Evolutionary conservation across 306 rosid species (phyloP).

Genomic region (Sechiopsis laciniata): DNA sequence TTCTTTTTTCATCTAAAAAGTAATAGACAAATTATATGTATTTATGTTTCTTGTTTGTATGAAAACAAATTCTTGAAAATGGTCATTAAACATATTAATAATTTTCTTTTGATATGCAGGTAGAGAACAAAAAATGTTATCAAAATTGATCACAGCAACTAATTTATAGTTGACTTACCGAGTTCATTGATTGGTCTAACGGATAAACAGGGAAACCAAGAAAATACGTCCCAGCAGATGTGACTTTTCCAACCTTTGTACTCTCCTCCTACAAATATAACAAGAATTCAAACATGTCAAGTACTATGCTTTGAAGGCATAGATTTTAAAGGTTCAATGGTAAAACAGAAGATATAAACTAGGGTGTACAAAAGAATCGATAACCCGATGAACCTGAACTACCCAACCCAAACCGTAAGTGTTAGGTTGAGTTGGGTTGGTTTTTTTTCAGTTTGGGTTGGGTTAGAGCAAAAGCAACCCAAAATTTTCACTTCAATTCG

Average conservation of each 20-base stretch:
- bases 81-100: neutral
- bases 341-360: neutral
- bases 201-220: slow-evolving; percentile 97
- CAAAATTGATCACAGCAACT: slow-evolving; percentile 11
- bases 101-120: slow-evolving; percentile 11
- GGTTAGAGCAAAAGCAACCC: too few species aligned
- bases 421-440: too few species aligned
- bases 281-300: slow-evolving; percentile 27
- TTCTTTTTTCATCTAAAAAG: neutral
- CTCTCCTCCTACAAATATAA: slow-evolving; percentile 71
- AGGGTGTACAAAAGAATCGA: too few species aligned
- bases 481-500: too few species aligned
- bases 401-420: too few species aligned
- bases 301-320: neutral
- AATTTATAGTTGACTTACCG: slow-evolving; percentile 47
- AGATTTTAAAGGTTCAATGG: slow-evolving; percentile 7
- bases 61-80: slow-evolving; percentile 5
- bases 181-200: slow-evolving; percentile 67
- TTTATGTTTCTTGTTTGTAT: slow-evolving; percentile 6
- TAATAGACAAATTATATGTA: neutral
- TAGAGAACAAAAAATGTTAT: neutral
- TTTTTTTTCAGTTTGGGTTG: too few species aligned
- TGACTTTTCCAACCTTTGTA: slow-evolving; percentile 71
- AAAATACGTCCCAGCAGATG: slow-evolving; percentile 97
- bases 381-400: too few species aligned